These are phyloP conservation scores for Colletotrichum sp. DNA, from an alignment of 2,329 filamentous ascomycete genomes.

Conservation along the genomic window DNA sequence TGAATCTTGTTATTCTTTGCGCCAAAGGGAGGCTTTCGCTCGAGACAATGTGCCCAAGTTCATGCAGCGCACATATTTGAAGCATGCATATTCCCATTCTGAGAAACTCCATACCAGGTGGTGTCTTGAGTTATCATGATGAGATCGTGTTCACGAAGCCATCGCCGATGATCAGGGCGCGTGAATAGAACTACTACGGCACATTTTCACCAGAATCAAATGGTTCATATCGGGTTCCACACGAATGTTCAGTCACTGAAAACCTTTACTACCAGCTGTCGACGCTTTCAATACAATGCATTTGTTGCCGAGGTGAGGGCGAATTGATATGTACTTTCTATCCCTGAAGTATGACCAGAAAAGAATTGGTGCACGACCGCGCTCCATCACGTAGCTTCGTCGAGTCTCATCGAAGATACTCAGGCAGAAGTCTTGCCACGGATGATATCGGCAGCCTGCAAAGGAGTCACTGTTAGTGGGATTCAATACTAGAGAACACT, in stretches of 20 bases:
- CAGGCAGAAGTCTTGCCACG: neutral
- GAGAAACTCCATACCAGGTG: neutral
- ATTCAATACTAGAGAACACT: neutral
- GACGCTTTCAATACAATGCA: neutral
- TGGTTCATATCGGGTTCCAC: neutral
- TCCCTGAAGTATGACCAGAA: neutral
- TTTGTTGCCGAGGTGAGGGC: neutral
- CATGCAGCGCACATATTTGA: neutral
- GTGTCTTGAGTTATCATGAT: neutral
- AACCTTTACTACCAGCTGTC: neutral
- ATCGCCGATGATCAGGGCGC: neutral
- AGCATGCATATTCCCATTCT: neutral
- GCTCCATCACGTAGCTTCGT: neutral
- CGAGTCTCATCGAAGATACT: neutral
- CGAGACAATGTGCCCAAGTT: neutral
- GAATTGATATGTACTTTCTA: neutral
- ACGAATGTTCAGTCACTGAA: neutral
- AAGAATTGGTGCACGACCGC: neutral
- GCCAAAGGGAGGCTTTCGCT: neutral
- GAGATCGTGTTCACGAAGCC: neutral
- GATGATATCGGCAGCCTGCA: slow-evolving; percentile 10
- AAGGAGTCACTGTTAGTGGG: neutral
- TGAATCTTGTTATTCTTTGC: neutral
- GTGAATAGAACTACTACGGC: neutral
- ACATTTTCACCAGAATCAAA: neutral